These are phyloP conservation scores for Rugonectria rugulosa DNA, from an alignment of 2,329 filamentous ascomycete species.

Conservation along the genomic window DNA sequence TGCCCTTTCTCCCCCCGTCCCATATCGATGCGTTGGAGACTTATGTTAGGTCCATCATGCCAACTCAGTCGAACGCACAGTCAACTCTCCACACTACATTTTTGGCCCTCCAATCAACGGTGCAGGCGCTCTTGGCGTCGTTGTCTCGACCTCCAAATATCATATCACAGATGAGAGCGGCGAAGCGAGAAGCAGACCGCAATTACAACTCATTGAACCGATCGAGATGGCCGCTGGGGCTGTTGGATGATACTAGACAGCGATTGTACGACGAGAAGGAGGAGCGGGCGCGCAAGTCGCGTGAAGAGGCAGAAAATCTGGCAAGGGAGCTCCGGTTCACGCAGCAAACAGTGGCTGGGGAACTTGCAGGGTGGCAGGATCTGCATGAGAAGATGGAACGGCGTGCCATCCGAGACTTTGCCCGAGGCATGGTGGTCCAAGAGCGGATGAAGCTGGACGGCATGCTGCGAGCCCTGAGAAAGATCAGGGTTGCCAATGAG, in stretches of 20 bases:
- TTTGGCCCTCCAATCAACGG: slow-evolving; percentile 82
- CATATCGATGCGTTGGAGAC: slow-evolving; percentile 76
- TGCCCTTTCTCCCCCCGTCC: slow-evolving; percentile 71
- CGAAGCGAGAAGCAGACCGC: slow-evolving; percentile 80
- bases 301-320: slow-evolving; percentile 75
- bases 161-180: slow-evolving; percentile 76
- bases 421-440: slow-evolving; percentile 77
- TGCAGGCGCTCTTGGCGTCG: slow-evolving; percentile 80
- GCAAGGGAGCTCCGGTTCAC: slow-evolving; percentile 87
- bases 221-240: slow-evolving; percentile 79
- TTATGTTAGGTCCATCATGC: slow-evolving; percentile 72
- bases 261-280: slow-evolving; percentile 85
- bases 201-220: slow-evolving; percentile 77
- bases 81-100: slow-evolving; percentile 77
- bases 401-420: slow-evolving; percentile 78
- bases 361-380: slow-evolving; percentile 94
- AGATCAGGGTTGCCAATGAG: slow-evolving; percentile 49
- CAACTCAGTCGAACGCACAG: slow-evolving; percentile 76
- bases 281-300: slow-evolving; percentile 75
- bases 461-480: slow-evolving; percentile 80
- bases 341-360: slow-evolving; percentile 89
- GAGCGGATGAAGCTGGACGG: slow-evolving; percentile 83
- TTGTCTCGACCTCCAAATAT: slow-evolving; percentile 81
- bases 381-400: slow-evolving; percentile 81
- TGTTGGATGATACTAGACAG: slow-evolving; percentile 88